phyloP scores from a whole-genome alignment of 495 filamentous ascomycete species.

The Neurospora terricola region DNA sequence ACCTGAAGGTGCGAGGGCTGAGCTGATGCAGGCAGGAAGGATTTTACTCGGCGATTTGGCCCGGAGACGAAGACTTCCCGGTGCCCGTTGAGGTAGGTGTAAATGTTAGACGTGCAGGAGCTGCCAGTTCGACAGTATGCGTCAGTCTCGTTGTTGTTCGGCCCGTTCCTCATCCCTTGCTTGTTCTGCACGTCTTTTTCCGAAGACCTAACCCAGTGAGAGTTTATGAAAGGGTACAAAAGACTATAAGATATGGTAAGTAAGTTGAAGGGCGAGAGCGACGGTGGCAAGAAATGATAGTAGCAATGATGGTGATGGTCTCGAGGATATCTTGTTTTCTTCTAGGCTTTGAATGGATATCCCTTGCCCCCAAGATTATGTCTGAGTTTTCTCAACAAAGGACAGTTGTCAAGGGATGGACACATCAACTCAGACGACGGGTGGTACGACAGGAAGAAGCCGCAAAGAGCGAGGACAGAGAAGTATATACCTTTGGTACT shows the following conservation, averaged over 20 bases:
- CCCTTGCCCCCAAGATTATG: background rate
- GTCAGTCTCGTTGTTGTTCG: background rate
- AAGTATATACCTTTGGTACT: background rate
- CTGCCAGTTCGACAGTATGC: background rate
- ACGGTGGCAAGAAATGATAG: background rate
- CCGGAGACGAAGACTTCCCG: background rate
- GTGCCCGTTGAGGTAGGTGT: background rate
- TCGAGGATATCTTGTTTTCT: background rate
- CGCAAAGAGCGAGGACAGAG: background rate
- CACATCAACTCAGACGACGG: background rate
- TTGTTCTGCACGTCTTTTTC: background rate
- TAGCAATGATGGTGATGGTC: background rate
- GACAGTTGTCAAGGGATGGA: background rate
- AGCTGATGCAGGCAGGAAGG: background rate
- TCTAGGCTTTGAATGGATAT: background rate
- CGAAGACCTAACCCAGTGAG: background rate
- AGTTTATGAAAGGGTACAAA: background rate
- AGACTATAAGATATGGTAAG: background rate
- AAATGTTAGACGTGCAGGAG: background rate
- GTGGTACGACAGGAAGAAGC: background rate
- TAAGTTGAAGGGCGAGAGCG: background rate
- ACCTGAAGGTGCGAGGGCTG: background rate
- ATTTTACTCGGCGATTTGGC: background rate
- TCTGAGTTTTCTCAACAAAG: background rate
- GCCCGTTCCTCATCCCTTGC: background rate